These are phyloP conservation scores for Clavispora phyllophila DNA, from an alignment of 805 yeast genomes.

Conservation along the genomic window DNA sequence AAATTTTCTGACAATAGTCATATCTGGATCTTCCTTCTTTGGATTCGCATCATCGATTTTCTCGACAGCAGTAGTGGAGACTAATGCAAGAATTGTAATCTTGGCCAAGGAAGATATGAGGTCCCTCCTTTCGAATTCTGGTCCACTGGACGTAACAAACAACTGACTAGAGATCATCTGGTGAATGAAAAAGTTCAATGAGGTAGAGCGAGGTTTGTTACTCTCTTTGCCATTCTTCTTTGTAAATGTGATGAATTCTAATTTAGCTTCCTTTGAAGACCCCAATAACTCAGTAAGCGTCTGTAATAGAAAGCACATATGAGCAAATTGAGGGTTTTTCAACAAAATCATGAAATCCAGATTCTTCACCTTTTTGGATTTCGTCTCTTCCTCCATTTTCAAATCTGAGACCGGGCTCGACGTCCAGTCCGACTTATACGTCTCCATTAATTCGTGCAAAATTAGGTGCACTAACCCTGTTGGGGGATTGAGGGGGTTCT, in stretches of 20 bases:
- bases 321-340: conserved; percentile 55
- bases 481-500: conserved; percentile 7
- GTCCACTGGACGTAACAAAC: conserved; percentile 31
- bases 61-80: conserved; percentile 52
- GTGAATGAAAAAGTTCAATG: conserved; percentile 71
- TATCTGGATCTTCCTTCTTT: conserved; percentile 57
- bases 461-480: conserved; percentile 63
- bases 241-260: conserved; percentile 76
- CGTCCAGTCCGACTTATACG: conserved; percentile 34
- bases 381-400: conserved; percentile 1
- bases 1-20: conserved; percentile 68
- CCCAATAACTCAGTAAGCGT: conserved; percentile 64
- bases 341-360: conserved; percentile 17
- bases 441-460: conserved; percentile 58
- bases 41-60: conserved; percentile 42
- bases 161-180: conserved; percentile 61
- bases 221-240: conserved; percentile 42
- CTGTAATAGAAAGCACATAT: conserved; percentile 65
- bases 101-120: conserved; percentile 60
- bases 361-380: conserved; percentile 4
- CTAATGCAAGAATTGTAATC: conserved; percentile 55
- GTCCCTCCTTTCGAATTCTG: conserved; percentile 44
- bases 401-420: conserved; percentile 16
- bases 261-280: conserved; percentile 75
- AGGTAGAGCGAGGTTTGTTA: conserved; percentile 68